phyloP scores from a whole-genome alignment of 73 alveolate species.

The Tetrahymena malaccensis region DNA sequence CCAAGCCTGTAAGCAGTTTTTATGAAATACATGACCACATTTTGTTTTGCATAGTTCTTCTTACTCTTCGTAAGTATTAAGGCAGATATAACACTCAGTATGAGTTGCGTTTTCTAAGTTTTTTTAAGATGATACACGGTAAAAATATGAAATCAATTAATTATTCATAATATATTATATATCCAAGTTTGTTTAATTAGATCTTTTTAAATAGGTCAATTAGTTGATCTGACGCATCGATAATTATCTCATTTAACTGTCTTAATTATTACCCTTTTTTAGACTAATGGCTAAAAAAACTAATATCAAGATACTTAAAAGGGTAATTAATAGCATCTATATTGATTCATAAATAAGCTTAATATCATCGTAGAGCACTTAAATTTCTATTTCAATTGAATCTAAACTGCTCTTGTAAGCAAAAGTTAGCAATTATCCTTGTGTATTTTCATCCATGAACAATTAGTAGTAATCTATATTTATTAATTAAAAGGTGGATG shows the following conservation, averaged over 20 bases:
- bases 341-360: not conserved
- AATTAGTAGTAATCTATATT: not conserved
- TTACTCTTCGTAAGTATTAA: not conserved
- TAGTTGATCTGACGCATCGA: not conserved
- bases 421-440: not conserved
- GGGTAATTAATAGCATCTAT: not conserved
- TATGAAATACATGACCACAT: not conserved
- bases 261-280: not conserved
- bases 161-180: not conserved
- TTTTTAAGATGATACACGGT: not conserved
- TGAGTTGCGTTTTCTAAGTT: not conserved
- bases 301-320: not conserved
- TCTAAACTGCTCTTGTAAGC: not conserved
- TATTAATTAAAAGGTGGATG: not conserved
- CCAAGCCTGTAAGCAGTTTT: not conserved
- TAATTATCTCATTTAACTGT: too few species aligned
- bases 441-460: not conserved
- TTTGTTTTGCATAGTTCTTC: not conserved
- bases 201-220: not conserved
- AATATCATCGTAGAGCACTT: not conserved
- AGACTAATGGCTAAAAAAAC: not conserved
- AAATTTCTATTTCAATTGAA: not conserved
- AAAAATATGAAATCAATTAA: not conserved
- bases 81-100: not conserved
- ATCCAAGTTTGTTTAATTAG: not conserved